Base-by-base conservation (phyloP, 805 yeast species). In the Saccharomyces eubayanus region DNA sequence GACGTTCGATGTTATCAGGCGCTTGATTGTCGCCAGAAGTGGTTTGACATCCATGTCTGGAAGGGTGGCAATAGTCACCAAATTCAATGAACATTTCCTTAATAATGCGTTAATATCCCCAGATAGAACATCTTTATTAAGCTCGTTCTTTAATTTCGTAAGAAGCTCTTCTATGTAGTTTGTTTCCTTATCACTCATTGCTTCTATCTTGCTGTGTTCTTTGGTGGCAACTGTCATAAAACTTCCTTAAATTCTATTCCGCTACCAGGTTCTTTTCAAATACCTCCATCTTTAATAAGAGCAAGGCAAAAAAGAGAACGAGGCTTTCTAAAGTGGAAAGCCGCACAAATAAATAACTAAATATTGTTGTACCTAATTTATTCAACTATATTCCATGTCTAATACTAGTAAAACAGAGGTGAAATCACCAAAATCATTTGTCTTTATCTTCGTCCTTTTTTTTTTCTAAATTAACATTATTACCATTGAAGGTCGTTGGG, bases 401-500 rank as follows among this genome's bases (percentile, higher is more conserved):
- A 31, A 36, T 36, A 16, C 21, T 36, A 5, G 20, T 36, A 36
- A 8, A 36, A 36, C 5, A 2, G 11, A 6, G 24, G 11, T 36
- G 24, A 36, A 36, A 9, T 16, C 24, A 16, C 6, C 11, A 36
- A 28, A 36, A 5, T 36, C 20, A 9, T 10, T 36, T 36, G 20
- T 16, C 10, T 36, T 36, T 36, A 36, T 36, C 43, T 36, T 80
- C 80, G 58, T 80, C 83, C 24, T 63, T 59, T 21, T 63, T 65
- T 53, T 63, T 65, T 59, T 82, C 82, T 49, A 83, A 60, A 56
- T 74, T 76, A 40, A 80, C 63, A 16, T 72, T 74, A 61, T 82
- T 83, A 0, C 86, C 87, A 60, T 83, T 82, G 60, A 80, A 83
- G 0, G 83, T 78, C 28, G 71, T 63, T 36, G 79, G 67, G 27